Evolutionary conservation across 306 rosid genomes (phyloP).

Genomic region (Vigna unguiculata): DNA sequence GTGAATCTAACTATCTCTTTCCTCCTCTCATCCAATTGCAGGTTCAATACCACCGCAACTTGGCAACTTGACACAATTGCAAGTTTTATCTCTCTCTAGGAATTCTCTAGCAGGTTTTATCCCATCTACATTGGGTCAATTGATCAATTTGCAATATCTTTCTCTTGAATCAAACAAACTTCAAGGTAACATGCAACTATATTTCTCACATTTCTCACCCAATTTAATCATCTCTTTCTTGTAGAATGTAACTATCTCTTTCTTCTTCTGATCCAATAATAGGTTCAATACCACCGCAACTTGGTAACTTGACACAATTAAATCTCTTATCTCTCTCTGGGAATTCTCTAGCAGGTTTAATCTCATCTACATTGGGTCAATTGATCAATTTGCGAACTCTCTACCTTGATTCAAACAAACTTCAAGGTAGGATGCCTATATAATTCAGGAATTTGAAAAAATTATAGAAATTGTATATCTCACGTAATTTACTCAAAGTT

Average conservation of each 20-base stretch:
- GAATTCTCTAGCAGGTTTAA: background rate
- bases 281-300: background rate
- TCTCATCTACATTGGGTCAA: background rate
- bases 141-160: fast-evolving
- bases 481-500: too few species aligned
- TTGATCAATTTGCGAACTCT: too few species aligned
- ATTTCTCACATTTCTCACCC: background rate
- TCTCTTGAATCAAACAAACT: background rate
- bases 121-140: background rate
- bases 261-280: fast-evolving
- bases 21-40: too few species aligned
- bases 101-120: background rate
- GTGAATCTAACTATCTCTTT: too few species aligned
- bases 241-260: background rate
- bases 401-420: background rate
- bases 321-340: fast-evolving
- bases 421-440: background rate
- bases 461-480: too few species aligned
- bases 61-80: background rate
- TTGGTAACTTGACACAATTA: background rate
- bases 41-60: background rate
- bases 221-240: background rate
- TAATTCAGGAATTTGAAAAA: background rate
- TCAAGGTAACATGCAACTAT: too few species aligned
- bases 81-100: background rate